A percentile compares a stretch with the other conserved stretches of the same genome.
Conservation (phyloP, 768 basidiomycete species). For the Rubroboletus satanas region DNA sequence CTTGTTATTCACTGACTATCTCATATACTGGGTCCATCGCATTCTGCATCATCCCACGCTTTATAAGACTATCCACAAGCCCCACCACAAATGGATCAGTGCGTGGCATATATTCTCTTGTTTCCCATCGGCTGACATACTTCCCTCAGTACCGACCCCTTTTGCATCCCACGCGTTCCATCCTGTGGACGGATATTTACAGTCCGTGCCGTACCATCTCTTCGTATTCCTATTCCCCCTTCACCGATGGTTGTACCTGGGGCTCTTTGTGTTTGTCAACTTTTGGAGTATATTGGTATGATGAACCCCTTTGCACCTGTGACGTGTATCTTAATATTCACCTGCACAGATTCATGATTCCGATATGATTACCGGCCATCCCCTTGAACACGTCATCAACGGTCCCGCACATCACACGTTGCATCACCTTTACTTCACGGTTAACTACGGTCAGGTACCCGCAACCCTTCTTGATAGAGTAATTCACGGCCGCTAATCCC, state of each 20-base stretch:
- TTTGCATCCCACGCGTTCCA: slow-evolving; percentile 99
- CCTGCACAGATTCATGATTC: slow-evolving; percentile 89
- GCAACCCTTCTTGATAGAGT: slow-evolving; percentile 24
- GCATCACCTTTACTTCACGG: slow-evolving; percentile 95
- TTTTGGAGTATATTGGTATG: slow-evolving; percentile 88
- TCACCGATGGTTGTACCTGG: slow-evolving; percentile 80
- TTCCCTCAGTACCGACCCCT: slow-evolving; percentile 80
- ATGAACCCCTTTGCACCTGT: slow-evolving; percentile 2
- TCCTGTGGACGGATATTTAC: slow-evolving; percentile 88
- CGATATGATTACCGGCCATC: slow-evolving; percentile 94
- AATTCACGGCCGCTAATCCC: slow-evolving; percentile 10
- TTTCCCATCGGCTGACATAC: slow-evolving; percentile 5
- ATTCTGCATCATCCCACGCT: slow-evolving; percentile 77
- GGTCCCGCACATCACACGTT: slow-evolving; percentile 98
- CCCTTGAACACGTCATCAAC: slow-evolving; percentile 87
- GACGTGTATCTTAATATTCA: not conserved
- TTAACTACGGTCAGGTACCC: slow-evolving; percentile 88
- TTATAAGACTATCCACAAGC: slow-evolving; percentile 94
- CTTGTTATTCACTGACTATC: slow-evolving; percentile 85
- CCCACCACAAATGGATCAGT: slow-evolving; percentile 99
- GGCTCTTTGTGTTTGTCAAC: slow-evolving; percentile 87
- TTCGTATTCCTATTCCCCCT: slow-evolving; percentile 89
- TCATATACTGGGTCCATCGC: slow-evolving; percentile 97
- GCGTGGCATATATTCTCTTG: slow-evolving; percentile 26
- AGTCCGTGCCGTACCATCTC: slow-evolving; percentile 93